Evolutionary conservation across 192 early-diverging fungal genomes (phyloP).

Genomic region (Coemansia reversa): DNA sequence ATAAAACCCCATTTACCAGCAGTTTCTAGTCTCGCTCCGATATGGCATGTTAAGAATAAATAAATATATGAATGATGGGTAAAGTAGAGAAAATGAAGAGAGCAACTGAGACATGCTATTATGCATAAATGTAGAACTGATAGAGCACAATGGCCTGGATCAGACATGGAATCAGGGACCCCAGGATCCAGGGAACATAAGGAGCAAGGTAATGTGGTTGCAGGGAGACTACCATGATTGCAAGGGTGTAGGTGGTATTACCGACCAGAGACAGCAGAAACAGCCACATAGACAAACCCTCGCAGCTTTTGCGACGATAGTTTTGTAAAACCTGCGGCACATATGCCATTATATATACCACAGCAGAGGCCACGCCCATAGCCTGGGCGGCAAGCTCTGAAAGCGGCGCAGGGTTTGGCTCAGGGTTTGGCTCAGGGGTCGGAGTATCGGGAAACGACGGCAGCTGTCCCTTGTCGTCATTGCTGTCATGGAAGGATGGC

Average conservation of each 20-base stretch:
- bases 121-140: constrained; percentile 64
- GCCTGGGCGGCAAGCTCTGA: constrained; percentile 42
- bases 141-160: constrained; percentile 76
- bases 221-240: constrained; percentile 75
- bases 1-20: too few relatives aligned
- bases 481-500: background rate
- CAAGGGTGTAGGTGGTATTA: constrained; percentile 64
- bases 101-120: constrained; percentile 4
- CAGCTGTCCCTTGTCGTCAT: background rate
- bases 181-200: constrained; percentile 75
- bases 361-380: constrained; percentile 43
- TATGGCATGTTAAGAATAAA: background rate
- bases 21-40: too few relatives aligned
- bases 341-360: constrained; percentile 58
- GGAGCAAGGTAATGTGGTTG: constrained; percentile 63
- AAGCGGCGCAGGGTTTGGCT: constrained; percentile 8
- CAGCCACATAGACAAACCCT: constrained; percentile 79
- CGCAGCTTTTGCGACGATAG: constrained; percentile 66
- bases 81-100: background rate
- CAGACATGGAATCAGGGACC: constrained; percentile 68
- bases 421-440: background rate
- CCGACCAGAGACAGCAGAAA: constrained; percentile 78
- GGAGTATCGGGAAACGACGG: background rate
- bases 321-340: constrained; percentile 84
- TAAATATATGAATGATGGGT: constrained; percentile 1